Base-by-base conservation (phyloP, 1,139 yeast genomes). In the Saccharomyces hybrid region DNA sequence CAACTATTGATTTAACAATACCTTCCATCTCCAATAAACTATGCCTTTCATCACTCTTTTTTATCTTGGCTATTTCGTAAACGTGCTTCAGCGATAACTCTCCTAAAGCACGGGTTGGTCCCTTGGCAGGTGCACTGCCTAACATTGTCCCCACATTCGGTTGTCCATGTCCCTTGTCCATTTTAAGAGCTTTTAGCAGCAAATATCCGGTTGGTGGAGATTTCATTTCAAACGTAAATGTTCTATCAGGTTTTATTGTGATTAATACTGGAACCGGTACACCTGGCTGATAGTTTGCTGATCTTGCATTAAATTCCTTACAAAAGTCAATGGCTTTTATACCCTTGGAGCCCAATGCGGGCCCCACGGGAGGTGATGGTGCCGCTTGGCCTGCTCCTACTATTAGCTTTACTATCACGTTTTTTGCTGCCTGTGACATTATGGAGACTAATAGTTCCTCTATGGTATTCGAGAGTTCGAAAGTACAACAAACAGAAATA, bases 331-430 rank as follows among this genome's bases (percentile, higher is more conserved):
- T 95, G 59, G 99, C 98, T 71, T 95, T 95, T 55, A 93, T 96
- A 76, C 99, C 99, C 71, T 93, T 91, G 57, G 99, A 93, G 61
- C 99, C 99, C 55, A 93, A 77, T 0, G 99, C 99, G 44, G 99
- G 99, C 61, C 99, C 99, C 25, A 93, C 98, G 5, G 99, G 99
- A 38, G 99, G 99, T 1, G 96, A 86, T 47, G 99, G 99, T 0
- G 98, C 95, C 0, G 99, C 99, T 70, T 90, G 90, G 6, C 98
- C 98, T 4, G 99, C 99, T n/a, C 95, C 96, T 4, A 93, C 98
- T 56, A 93, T 84, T 60, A 93, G 81, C 72, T 91, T 93, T 56
- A 93, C 90, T 64, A 91, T 71, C 52, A 86, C 79, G 50, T 66
- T 67, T 55, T 65, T 68, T 5, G 63, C 61, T 23, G 62, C 57